These are phyloP conservation scores for Tetrapisispora fleetii DNA, from an alignment of 805 yeast genomes.

Conservation along the genomic window DNA sequence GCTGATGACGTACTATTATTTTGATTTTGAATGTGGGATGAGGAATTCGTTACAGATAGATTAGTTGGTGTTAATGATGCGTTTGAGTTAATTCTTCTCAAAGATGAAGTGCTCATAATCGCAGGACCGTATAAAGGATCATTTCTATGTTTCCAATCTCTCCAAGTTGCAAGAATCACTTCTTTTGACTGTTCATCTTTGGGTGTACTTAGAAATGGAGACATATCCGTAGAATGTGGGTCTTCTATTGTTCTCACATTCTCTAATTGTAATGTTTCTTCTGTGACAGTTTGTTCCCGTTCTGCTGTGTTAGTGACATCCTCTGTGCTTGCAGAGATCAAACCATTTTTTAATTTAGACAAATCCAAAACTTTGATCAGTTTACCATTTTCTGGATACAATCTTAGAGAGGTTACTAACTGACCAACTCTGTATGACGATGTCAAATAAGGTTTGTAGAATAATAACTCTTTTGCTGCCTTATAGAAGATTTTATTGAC, in stretches of 20 bases:
- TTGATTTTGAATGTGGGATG: neutral
- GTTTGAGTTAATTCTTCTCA: slow-evolving; percentile 16
- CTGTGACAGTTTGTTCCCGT: neutral
- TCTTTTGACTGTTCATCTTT: slow-evolving; percentile 8
- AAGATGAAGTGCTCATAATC: slow-evolving; percentile 24
- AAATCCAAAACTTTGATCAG: slow-evolving; percentile 51
- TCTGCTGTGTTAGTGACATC: neutral
- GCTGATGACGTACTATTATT: slow-evolving; percentile 1
- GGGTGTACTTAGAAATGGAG: neutral
- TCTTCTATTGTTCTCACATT: neutral
- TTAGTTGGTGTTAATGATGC: slow-evolving; percentile 12
- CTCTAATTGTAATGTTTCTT: neutral
- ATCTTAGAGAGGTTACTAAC: slow-evolving; percentile 57
- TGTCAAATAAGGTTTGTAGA: slow-evolving; percentile 43
- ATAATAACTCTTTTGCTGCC: slow-evolving; percentile 46
- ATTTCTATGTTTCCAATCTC: slow-evolving; percentile 78
- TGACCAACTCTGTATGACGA: slow-evolving; percentile 77
- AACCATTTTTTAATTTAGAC: slow-evolving; percentile 38
- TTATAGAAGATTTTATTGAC: slow-evolving; percentile 42
- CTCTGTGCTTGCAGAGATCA: slow-evolving; percentile 8
- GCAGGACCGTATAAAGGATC: slow-evolving; percentile 53
- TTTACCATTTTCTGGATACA: slow-evolving; percentile 44
- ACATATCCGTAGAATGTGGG: neutral
- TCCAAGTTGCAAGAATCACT: slow-evolving; percentile 66
- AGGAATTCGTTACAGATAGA: slow-evolving; percentile 3